A percentile compares a stretch with the other conserved stretches of the same genome.
Conservation (phyloP, 208 protist species). For the Leptomonas seymouri region DNA sequence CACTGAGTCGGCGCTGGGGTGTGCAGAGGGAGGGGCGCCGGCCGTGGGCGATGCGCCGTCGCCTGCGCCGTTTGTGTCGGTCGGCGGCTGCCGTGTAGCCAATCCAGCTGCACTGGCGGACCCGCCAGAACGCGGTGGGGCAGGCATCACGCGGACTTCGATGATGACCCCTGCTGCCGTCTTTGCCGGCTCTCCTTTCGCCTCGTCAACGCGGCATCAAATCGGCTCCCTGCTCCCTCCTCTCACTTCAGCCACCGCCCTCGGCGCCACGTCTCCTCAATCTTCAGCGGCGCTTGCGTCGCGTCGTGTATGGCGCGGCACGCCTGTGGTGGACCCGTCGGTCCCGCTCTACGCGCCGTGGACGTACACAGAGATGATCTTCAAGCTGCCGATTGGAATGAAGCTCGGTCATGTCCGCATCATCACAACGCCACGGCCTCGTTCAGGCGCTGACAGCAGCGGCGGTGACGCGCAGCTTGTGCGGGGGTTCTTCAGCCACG, state of each 20-base stretch:
- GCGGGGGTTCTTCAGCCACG: constrained; percentile 25
- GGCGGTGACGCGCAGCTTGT: constrained; percentile 11
- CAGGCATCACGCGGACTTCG: background rate
- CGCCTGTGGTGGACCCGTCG: constrained; percentile 28
- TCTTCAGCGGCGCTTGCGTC: no score
- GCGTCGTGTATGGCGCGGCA: background rate
- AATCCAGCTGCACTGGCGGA: background rate
- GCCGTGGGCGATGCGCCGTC: background rate
- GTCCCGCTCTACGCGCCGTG: constrained; percentile 21
- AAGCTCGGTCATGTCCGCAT: constrained; percentile 15
- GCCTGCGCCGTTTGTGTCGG: background rate
- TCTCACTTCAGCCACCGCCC: background rate
- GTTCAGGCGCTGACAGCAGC: background rate
- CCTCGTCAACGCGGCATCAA: background rate
- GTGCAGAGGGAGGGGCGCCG: no score
- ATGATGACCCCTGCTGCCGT: background rate
- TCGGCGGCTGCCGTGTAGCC: background rate
- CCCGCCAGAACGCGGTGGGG: background rate
- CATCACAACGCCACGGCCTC: constrained; percentile 8
- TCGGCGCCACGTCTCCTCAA: background rate
- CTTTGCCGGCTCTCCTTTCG: constrained; percentile 3
- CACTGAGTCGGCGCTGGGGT: background rate
- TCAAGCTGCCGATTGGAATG: constrained; percentile 26
- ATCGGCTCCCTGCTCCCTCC: constrained; percentile 14
- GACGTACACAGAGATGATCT: constrained; percentile 24